Evolutionary conservation across 192 early-diverging fungal genomes (phyloP), one percentile per base, ranked within the genome.

Genomic region (Coemansia sp.): DNA sequence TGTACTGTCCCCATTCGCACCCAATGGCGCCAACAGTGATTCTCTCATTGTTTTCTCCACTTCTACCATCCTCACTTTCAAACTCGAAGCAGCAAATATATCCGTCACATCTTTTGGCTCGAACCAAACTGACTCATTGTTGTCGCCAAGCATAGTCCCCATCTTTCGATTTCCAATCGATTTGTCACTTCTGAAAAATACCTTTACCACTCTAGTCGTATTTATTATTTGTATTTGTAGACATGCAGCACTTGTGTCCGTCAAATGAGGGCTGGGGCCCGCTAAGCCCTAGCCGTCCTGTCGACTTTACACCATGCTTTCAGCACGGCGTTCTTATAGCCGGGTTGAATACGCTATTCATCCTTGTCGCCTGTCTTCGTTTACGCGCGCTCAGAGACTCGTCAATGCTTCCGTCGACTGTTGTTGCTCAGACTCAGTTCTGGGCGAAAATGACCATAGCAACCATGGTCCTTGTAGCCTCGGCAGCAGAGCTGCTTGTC

Each of bases 221-320:
- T 6, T 45, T 48, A 48, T 9, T 19, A 48, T 27, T 27, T 27
- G 24, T 27, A 27, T 8, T 48, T 21, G 45, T 48, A 7, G 21
- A 5, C 27, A 29, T 39, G 35, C 39, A 16, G 31, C 7, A 44
- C n/a, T 60, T 63, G 4, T 84, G 81, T 53, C 73, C 70, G 21
- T 72, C 73, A n/a, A 62, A 50, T 24, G 81, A 84, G 34, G 81
- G 81, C 73, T 84, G 77, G 76, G 81, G 81, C n/a, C 81, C 81
- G 27, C 62, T 79, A 27, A 84, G 81, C 48, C 75, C 75, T 16
- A 68, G 29, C 35, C 76, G 81, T 3, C 77, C 75, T 0, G 73
- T 76, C 27, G 81, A 84, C 62, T 76, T 84, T 62, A 76, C 81
- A 2, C 14, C 60, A 5, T 84, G 81, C 45, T 84, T 84, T 21